Evolutionary conservation across 148 eudicot species (phyloP).

Genomic region (Nepenthes mirabilis): DNA sequence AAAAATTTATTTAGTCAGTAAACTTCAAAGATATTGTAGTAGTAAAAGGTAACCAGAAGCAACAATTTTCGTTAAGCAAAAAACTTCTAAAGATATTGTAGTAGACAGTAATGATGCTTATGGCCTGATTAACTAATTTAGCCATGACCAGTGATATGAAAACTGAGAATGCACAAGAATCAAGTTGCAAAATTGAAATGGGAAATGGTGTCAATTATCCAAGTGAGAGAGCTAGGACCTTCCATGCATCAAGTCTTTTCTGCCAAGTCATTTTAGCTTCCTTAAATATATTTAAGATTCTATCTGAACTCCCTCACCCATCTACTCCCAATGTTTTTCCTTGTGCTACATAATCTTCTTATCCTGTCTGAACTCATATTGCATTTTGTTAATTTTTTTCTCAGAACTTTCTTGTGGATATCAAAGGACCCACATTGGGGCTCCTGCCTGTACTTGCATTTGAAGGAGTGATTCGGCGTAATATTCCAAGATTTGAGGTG

Average conservation of each 20-base stretch:
- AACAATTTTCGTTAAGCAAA: too few species aligned
- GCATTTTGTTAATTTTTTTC: not conserved
- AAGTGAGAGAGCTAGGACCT: not conserved
- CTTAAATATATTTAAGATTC: not conserved
- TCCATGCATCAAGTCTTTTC: too few species aligned
- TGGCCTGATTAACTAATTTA: too few species aligned
- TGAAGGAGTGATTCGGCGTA: constrained; percentile 96
- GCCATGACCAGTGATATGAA: too few species aligned
- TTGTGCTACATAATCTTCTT: not conserved
- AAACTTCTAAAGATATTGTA: too few species aligned
- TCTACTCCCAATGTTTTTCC: not conserved
- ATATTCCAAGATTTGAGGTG: constrained; percentile 93
- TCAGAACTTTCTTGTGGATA: constrained; percentile 91
- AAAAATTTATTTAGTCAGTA: too few species aligned
- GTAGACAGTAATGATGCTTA: too few species aligned
- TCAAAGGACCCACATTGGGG: constrained; percentile 88
- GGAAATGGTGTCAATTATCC: not conserved
- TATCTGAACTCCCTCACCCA: not conserved
- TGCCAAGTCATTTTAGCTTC: not conserved
- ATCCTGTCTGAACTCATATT: not conserved
- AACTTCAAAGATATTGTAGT: too few species aligned
- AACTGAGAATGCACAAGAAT: too few species aligned
- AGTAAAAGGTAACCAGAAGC: too few species aligned
- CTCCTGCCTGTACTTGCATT: constrained; percentile 87
- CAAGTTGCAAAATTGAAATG: too few species aligned